Percentiles rank a stretch among this genome's conserved stretches.
Evolutionary conservation across 352 stramenopile genomes (phyloP).

Genomic region (Pythium phragmitis): DNA sequence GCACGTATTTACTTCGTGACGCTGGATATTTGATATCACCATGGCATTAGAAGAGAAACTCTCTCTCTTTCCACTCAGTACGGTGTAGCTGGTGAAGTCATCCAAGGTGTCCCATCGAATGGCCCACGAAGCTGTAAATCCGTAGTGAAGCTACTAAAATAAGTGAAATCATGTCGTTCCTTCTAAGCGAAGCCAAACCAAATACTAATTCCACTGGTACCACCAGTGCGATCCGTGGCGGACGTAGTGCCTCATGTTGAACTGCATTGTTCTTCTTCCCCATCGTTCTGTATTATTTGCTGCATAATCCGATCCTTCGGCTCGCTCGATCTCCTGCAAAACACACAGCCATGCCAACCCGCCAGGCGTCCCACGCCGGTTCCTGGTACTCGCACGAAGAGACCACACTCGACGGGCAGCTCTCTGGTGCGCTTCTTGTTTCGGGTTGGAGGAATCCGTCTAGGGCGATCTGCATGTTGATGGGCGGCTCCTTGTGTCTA

Average conservation of each 20-base stretch:
- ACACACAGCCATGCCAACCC: constrained; percentile 22
- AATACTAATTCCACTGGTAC: background rate
- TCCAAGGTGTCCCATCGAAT: too few relatives aligned
- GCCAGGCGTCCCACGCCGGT: constrained; percentile 71
- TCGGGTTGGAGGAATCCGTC: too few relatives aligned
- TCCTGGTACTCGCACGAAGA: constrained; percentile 83
- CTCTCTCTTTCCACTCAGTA: too few relatives aligned
- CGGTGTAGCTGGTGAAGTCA: too few relatives aligned
- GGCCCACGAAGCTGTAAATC: too few relatives aligned
- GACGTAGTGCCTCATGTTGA: constrained; percentile 10
- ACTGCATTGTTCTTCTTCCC: background rate
- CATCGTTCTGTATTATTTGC: background rate
- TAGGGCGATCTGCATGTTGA: too few relatives aligned
- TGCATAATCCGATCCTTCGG: background rate
- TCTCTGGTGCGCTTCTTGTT: constrained; percentile 36
- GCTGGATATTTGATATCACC: too few relatives aligned
- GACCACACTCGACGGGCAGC: constrained; percentile 55
- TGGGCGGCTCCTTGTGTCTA: too few relatives aligned
- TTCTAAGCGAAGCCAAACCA: background rate
- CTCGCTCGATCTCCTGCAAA: background rate
- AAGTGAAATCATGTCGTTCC: too few relatives aligned
- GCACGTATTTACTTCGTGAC: too few relatives aligned
- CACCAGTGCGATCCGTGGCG: background rate
- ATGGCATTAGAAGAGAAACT: too few relatives aligned
- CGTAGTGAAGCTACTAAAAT: too few relatives aligned